These are phyloP conservation scores for Eucalyptus decipiens DNA, from an alignment of 345 rosid genomes.

Conservation along the genomic window DNA sequence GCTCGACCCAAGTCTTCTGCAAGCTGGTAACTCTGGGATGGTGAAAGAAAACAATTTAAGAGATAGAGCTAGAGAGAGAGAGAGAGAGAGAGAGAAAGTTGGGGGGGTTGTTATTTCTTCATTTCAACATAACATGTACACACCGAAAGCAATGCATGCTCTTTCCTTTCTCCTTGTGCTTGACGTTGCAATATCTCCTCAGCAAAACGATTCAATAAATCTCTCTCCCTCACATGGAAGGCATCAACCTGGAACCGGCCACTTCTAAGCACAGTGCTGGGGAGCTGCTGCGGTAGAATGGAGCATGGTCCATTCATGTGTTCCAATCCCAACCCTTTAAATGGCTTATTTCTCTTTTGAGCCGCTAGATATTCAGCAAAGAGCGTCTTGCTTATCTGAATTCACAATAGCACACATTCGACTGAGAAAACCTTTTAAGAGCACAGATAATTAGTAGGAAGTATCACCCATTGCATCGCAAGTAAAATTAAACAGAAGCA, in stretches of 20 bases:
- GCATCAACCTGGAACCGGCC: slow-evolving; percentile 71
- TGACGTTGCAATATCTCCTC: slow-evolving; percentile 46
- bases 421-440: background rate
- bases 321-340: slow-evolving; percentile 68
- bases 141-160: slow-evolving; percentile 48
- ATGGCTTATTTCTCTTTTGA: slow-evolving; percentile 54
- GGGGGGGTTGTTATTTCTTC: background rate
- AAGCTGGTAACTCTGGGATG: slow-evolving; percentile 56
- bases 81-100: background rate
- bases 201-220: slow-evolving; percentile 60
- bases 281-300: slow-evolving; percentile 51
- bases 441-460: background rate
- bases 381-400: slow-evolving; percentile 90
- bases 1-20: slow-evolving; percentile 92
- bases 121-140: background rate
- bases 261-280: slow-evolving; percentile 58
- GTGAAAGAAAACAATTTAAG: background rate
- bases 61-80: background rate
- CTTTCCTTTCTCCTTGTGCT: slow-evolving; percentile 60
- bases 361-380: slow-evolving; percentile 58
- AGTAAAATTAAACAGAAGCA: background rate
- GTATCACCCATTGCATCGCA: background rate
- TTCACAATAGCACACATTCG: background rate
- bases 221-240: slow-evolving; percentile 74
- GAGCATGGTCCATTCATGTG: slow-evolving; percentile 74